Conservation (phyloP, 768 basidiomycete genomes). For the Russula ochroleuca region DNA sequence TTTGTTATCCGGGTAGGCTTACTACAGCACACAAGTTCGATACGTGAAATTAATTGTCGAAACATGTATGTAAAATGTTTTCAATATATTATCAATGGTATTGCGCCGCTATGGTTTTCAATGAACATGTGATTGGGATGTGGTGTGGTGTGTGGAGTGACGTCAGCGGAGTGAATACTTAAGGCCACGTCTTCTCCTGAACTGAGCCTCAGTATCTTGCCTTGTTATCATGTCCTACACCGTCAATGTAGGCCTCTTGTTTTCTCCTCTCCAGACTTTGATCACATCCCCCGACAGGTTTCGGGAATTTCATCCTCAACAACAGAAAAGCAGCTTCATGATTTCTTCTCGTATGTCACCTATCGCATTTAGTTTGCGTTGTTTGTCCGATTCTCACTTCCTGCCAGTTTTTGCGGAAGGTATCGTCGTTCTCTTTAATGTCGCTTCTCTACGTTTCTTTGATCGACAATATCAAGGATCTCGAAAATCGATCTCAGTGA, state of each 20-base stretch:
- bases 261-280: too few species aligned
- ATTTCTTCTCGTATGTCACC: conserved; percentile 71
- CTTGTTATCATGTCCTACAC: conserved; percentile 11
- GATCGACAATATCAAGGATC: conserved; percentile 48
- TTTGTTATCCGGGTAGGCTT: not conserved
- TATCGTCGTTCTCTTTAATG: conserved; percentile 34
- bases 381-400: not conserved
- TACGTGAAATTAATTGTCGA: not conserved
- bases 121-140: not conserved
- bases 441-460: not conserved
- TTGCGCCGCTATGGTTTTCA: not conserved
- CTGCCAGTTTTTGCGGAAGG: conserved; percentile 83
- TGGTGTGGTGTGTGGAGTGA: not conserved
- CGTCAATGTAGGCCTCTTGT: conserved; percentile 14
- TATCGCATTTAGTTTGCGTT: conserved; percentile 4
- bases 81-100: not conserved
- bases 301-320: conserved; percentile 64
- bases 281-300: conserved; percentile 47
- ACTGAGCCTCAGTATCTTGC: not conserved
- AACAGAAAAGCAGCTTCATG: conserved; percentile 60
- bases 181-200: not conserved
- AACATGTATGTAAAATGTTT: not conserved
- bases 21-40: conserved; percentile 8
- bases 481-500: conserved; percentile 54
- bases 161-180: conserved; percentile 1